A percentile compares a stretch with the other conserved stretches of the same genome.
These are phyloP conservation scores for Starmerella stigmatis DNA, from an alignment of 805 yeast species.

Conservation along the genomic window DNA sequence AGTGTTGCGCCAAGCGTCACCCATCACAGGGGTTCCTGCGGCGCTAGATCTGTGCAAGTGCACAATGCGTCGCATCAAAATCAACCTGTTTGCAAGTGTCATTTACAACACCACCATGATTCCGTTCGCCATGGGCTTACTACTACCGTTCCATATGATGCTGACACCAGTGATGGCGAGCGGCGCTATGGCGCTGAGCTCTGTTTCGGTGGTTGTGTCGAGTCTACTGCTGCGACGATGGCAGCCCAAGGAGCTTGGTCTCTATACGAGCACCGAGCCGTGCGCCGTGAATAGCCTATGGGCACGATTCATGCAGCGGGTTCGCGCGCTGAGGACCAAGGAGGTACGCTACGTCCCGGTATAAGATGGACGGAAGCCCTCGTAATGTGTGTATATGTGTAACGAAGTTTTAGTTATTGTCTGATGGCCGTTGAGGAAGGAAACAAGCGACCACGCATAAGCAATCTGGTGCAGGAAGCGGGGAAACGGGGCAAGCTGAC, in stretches of 20 bases:
- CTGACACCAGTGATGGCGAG: conserved; percentile 86
- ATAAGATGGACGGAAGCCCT: not conserved
- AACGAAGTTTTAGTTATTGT: too few relatives aligned
- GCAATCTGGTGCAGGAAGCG: too few relatives aligned
- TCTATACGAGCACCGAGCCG: too few relatives aligned
- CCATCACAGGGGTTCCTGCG: conserved; percentile 36
- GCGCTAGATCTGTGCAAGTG: conserved; percentile 54
- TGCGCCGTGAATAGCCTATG: too few relatives aligned
- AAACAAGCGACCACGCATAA: too few relatives aligned
- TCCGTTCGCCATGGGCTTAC: conserved; percentile 90
- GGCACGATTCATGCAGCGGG: not conserved
- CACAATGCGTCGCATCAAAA: conserved; percentile 66
- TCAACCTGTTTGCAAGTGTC: conserved; percentile 77
- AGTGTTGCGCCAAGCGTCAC: conserved; percentile 42
- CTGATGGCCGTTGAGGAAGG: too few relatives aligned
- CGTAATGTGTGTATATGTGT: too few relatives aligned
- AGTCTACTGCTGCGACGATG: conserved; percentile 62
- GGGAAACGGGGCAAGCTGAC: too few relatives aligned
- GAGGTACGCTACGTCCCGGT: conserved; percentile 1
- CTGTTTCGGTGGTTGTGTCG: conserved; percentile 76
- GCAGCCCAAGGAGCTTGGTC: conserved; percentile 28
- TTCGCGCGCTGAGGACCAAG: not conserved
- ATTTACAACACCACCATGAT: conserved; percentile 78
- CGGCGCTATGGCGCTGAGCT: conserved; percentile 85
- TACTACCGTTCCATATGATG: conserved; percentile 61